phyloP scores from a whole-genome alignment of 1,284 basidiomycete genomes.

The Acaromyces ingoldii region DNA sequence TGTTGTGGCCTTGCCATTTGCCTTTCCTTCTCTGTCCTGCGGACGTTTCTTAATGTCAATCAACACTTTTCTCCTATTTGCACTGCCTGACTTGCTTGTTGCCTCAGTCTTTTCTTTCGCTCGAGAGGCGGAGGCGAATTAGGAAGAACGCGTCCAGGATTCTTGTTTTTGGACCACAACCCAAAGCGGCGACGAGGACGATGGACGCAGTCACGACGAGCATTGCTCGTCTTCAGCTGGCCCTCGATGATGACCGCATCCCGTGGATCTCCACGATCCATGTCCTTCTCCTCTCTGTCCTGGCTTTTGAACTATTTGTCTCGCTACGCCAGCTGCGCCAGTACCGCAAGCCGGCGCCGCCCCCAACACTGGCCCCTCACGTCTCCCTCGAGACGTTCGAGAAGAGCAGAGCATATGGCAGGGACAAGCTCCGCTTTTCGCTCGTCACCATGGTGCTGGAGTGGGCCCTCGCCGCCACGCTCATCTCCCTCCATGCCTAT shows the following conservation, averaged over 20 bases:
- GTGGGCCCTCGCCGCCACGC: constrained; percentile 65
- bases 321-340: constrained; percentile 80
- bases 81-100: no score
- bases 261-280: constrained; percentile 71
- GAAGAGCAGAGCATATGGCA: constrained; percentile 85
- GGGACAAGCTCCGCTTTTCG: constrained; percentile 82
- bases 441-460: constrained; percentile 69
- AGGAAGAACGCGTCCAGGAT: no score
- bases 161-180: no score
- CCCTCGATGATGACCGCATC: constrained; percentile 54
- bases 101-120: no score
- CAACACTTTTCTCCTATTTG: no score
- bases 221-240: not conserved
- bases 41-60: no score
- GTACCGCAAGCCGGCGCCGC: constrained; percentile 73
- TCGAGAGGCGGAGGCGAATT: no score
- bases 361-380: constrained; percentile 67
- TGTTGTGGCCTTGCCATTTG: no score
- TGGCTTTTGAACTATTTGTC: constrained; percentile 75
- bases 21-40: no score
- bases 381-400: constrained; percentile 70
- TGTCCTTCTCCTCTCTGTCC: constrained; percentile 70
- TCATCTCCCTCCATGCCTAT: constrained; percentile 73
- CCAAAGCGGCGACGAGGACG: not conserved
- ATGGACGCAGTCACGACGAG: not conserved